Base-by-base conservation (phyloP, 169 alveolate species). In the Plasmodium berghei region DNA sequence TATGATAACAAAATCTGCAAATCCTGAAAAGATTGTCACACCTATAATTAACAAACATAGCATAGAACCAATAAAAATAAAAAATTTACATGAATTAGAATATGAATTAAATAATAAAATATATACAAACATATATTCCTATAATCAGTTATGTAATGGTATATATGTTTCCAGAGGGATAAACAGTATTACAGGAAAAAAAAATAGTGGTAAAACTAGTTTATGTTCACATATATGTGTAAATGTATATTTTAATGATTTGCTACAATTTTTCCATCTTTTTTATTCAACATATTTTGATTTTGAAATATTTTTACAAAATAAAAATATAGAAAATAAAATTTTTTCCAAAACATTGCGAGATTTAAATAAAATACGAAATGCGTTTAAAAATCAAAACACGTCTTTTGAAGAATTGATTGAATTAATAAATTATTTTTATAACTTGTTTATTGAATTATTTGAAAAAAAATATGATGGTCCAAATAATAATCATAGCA, bases 151-250 rank as follows among this genome's bases (percentile, higher is more conserved):
- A 8, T 86, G 70, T 59, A 59, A 71, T 9, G 91, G 91, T 0
- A 86, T 86, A 63, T 86, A 46, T 56, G 14, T 71, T 2, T 58
- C 66, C 18, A 86, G 87, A 86, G 91, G 91, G 20, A 72, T 86
- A 28, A 59, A 86, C 48, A 69, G 58, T 24, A 71, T 86, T 22
- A 46, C 69, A n/a, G 91, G 91, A 6, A 61, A 40, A 63, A 69
- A 56, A 59, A 71, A 46, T 40, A 6, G 87, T 40, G 91, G 91
- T 5, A 86, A 86, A 61, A 86, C 58, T 22, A 86, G 87, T 16
- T 16, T 86, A 6, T 70, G 91, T 71, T 49, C 72, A 56, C 91
- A 86, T 54, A 86, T 86, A n/a, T 70, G 87, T 58, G 87, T 86
- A 26, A 86, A 86, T n/a, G 45, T 86, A 24, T 86, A 56, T 86